Conservation (phyloP, 257 asterid species). For the Ajuga chamaepitys region DNA sequence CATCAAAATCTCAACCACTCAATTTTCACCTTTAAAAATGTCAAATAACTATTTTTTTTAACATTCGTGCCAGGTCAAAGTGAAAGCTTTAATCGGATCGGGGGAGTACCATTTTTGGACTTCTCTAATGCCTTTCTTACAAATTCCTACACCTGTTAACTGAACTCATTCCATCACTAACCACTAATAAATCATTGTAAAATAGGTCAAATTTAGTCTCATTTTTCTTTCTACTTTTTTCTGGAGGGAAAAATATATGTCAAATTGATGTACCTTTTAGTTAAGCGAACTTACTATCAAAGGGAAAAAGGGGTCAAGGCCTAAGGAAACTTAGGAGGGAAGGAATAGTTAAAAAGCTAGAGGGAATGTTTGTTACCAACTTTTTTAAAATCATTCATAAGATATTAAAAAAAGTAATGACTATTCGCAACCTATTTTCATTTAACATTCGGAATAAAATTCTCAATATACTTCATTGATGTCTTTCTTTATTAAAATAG, state of each 20-base stretch:
- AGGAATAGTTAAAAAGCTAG: background rate
- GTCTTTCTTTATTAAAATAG: too few species aligned
- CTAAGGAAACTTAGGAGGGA: too few species aligned
- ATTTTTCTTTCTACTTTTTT: background rate
- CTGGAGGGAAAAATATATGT: constrained; percentile 12
- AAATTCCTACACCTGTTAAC: constrained; percentile 11
- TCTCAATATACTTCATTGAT: too few species aligned
- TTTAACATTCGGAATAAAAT: too few species aligned
- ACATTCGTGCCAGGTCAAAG: too few species aligned
- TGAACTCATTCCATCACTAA: constrained; percentile 22
- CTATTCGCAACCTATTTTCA: too few species aligned
- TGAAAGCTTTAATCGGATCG: too few species aligned
- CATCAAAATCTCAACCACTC: too few species aligned
- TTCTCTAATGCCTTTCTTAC: constrained; percentile 16
- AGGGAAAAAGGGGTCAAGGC: background rate
- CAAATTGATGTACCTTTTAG: constrained; percentile 2
- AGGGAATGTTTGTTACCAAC: constrained; percentile 8
- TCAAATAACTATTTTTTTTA: too few species aligned
- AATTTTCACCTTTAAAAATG: too few species aligned
- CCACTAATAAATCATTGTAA: constrained; percentile 8
- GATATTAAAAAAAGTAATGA: too few species aligned
- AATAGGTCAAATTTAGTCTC: constrained; percentile 22
- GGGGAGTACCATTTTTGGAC: constrained; percentile 9
- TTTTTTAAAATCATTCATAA: too few species aligned
- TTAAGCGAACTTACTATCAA: background rate